phyloP scores from a whole-genome alignment of 345 rosid genomes.

The Pugionium dolabratum region DNA sequence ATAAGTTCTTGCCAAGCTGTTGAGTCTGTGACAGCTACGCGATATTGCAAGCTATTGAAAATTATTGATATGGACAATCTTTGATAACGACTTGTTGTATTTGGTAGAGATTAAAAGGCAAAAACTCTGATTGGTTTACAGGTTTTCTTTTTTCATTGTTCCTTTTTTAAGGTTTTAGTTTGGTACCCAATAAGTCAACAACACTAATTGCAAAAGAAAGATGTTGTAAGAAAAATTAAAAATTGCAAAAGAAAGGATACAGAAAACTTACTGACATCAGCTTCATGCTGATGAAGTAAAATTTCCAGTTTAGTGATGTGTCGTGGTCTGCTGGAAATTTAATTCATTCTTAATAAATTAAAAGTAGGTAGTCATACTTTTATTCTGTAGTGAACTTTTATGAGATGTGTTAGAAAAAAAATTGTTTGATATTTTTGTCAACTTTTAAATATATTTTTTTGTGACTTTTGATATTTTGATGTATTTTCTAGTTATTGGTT shows the following conservation, averaged over 20 bases:
- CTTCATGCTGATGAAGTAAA: slow-evolving; percentile 24
- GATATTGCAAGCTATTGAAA: slow-evolving; percentile 41
- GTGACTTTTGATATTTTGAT: too few relatives aligned
- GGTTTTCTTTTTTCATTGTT: slow-evolving; percentile 25
- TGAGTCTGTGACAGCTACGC: slow-evolving; percentile 44
- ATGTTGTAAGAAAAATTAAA: background rate
- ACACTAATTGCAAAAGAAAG: slow-evolving; percentile 27
- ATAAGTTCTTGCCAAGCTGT: slow-evolving; percentile 41
- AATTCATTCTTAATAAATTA: background rate
- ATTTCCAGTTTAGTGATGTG: slow-evolving; percentile 12
- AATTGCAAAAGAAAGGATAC: too few relatives aligned
- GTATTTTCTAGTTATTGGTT: too few relatives aligned
- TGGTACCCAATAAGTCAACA: slow-evolving; percentile 39
- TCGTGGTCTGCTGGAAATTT: background rate
- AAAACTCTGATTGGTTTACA: slow-evolving; percentile 29
- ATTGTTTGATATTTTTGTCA: too few relatives aligned
- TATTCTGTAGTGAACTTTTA: too few relatives aligned
- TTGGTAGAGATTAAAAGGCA: slow-evolving; percentile 29
- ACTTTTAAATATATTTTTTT: too few relatives aligned
- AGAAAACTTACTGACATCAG: slow-evolving; percentile 9
- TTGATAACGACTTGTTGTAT: slow-evolving; percentile 39
- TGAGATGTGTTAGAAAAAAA: too few relatives aligned
- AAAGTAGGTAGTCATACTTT: too few relatives aligned
- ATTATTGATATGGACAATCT: slow-evolving; percentile 44
- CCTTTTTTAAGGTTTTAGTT: slow-evolving; percentile 38